Conservation (phyloP, 495 filamentous ascomycete genomes). For the Penicillium malachiteum region DNA sequence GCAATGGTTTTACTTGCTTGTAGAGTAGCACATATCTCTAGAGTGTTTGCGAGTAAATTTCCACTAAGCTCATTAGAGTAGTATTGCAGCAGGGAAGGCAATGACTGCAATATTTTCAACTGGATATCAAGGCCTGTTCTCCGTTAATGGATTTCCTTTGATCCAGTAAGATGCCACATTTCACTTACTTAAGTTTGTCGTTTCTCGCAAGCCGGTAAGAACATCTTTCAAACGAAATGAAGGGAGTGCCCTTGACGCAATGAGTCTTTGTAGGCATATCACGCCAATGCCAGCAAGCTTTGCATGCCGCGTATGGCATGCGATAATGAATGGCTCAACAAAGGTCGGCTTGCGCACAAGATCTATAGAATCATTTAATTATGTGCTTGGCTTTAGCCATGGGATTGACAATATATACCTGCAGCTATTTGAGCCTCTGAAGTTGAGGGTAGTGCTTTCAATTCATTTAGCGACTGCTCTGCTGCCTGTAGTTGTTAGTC, state of each 20-base stretch:
- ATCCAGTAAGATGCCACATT: background rate
- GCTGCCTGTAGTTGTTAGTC: constrained; percentile 62
- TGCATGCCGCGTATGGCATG: constrained; percentile 82
- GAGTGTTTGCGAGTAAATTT: constrained; percentile 72
- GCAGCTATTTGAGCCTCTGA: constrained; percentile 81
- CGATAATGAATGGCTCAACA: constrained; percentile 87
- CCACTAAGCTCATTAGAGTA: constrained; percentile 80
- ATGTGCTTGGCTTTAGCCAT: background rate
- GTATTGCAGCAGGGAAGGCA: constrained; percentile 89
- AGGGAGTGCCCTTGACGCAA: constrained; percentile 75
- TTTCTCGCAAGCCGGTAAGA: constrained; percentile 81
- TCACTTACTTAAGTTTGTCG: constrained; percentile 58
- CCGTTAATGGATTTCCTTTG: constrained; percentile 23
- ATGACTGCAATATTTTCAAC: constrained; percentile 89
- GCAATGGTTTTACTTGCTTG: constrained; percentile 88
- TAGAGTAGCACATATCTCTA: constrained; percentile 88
- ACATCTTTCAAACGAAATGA: constrained; percentile 74
- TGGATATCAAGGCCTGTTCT: constrained; percentile 80
- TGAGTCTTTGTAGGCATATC: constrained; percentile 83
- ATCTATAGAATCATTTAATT: constrained; percentile 56
- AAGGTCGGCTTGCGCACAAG: constrained; percentile 78
- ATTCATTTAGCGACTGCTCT: constrained; percentile 87
- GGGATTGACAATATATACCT: constrained; percentile 52
- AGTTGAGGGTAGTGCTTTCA: constrained; percentile 73
- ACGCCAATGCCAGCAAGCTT: constrained; percentile 86